Conservation (phyloP, 2,329 filamentous ascomycete genomes). For the Tolypocladium ophioglossoides region DNA sequence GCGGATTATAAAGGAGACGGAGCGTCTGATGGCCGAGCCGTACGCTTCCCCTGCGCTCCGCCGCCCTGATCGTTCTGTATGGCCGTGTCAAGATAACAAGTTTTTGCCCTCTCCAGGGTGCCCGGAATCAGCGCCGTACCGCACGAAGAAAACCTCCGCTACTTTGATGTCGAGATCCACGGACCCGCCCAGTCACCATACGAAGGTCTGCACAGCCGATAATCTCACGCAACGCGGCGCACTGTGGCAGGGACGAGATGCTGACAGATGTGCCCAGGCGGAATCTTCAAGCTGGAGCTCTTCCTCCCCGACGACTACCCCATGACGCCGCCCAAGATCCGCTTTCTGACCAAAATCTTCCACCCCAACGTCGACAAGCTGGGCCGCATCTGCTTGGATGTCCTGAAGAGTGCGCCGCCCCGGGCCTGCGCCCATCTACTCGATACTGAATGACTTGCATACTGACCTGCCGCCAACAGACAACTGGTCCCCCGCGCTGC, state of each 20-base stretch:
- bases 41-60: slow-evolving; percentile 36
- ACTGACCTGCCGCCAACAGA: slow-evolving; percentile 38
- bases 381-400: slow-evolving; percentile 92
- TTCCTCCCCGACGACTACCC: slow-evolving; percentile 98
- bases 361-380: slow-evolving; percentile 98
- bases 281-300: slow-evolving; percentile 92
- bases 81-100: slow-evolving; percentile 7
- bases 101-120: slow-evolving; percentile 46
- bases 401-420: slow-evolving; percentile 71
- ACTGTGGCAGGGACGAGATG: background rate
- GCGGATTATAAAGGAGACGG: slow-evolving; percentile 96
- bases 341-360: slow-evolving; percentile 98
- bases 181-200: slow-evolving; percentile 89
- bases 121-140: slow-evolving; percentile 92
- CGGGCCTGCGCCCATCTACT: too few species aligned
- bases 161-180: slow-evolving; percentile 96
- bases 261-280: slow-evolving; percentile 32
- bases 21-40: slow-evolving; percentile 94
- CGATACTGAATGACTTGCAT: background rate
- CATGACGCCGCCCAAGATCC: slow-evolving; percentile 97
- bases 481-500: slow-evolving; percentile 97
- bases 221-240: background rate
- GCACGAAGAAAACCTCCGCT: slow-evolving; percentile 93
- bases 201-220: slow-evolving; percentile 52
- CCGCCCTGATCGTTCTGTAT: too few species aligned